Base-by-base conservation (phyloP, 352 stramenopile genomes). In the Phytophthora pisi region DNA sequence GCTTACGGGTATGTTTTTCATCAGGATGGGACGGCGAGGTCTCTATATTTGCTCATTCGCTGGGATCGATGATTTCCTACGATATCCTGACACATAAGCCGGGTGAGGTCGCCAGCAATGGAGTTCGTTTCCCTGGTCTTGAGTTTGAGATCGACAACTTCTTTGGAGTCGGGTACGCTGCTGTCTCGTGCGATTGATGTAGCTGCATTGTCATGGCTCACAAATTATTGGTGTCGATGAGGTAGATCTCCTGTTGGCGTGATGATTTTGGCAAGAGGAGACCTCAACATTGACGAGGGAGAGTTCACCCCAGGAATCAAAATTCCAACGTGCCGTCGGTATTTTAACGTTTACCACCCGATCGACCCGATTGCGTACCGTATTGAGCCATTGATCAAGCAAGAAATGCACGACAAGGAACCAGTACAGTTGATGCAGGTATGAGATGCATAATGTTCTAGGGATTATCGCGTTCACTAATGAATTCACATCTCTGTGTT, bases 281-380 rank as follows among this genome's bases (percentile, higher is more conserved):
- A 96, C 28, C 72, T 97, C 23, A 78, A 92, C 49, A 81, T 96
- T 11, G 56, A 84, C 1, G 81, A 95, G 23, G 87, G 88, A 11
- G 72, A 85, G 24, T 96, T 96, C 50, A 91, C 71, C 4, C 75
- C 84, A 53, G 87, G 86, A 20, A 94, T 96, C 58, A 88, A 90
- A 50, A 91, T 91, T 59, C 88, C 88, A 3, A 82, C 79, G 18
- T 95, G 87, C 46, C 76, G 79, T 30, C 86, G 90, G 16, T 95
- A 97, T 65, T 97, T 92, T 54, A 97, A 97, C 72, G 85, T 98
- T 34, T 97, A 96, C 60, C 92, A 98, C 68, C 89, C 90, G 13
- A 97, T 97, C 45, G 92, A 98, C 59, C 91, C 92, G 3, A 93
- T 98, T 57, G 91, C 91, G 15, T 98, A 97, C 57, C 86, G 92